Percentiles rank a stretch among this genome's conserved stretches.
These are phyloP conservation scores for Osmanthus fragrans DNA, from an alignment of 257 asterid species.

Conservation along the genomic window DNA sequence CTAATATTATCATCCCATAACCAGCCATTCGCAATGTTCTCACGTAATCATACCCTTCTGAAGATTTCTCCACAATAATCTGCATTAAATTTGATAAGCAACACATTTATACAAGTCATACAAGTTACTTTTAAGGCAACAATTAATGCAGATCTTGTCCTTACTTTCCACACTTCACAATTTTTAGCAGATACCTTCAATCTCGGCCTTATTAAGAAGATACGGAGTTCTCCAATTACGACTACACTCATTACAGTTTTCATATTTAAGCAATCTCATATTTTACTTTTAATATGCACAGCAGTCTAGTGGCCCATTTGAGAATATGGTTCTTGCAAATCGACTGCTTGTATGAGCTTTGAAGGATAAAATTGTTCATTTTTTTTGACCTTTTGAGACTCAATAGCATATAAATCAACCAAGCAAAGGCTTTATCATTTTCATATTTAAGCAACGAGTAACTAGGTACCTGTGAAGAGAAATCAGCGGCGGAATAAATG, in stretches of 20 bases:
- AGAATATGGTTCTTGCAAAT: not conserved
- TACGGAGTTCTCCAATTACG: not conserved
- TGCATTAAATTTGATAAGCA: conserved; percentile 5
- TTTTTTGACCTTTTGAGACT: not conserved
- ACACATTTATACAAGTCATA: not conserved
- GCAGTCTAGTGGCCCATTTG: not conserved
- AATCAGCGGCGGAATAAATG: conserved; percentile 79
- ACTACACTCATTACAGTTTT: not conserved
- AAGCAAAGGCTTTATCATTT: not conserved
- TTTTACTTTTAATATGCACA: not conserved
- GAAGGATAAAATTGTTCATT: not conserved
- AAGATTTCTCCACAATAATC: conserved; percentile 40
- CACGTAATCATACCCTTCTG: conserved; percentile 37
- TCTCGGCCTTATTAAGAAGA: not conserved
- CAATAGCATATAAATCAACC: not conserved
- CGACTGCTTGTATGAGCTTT: not conserved
- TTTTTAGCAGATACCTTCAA: not conserved
- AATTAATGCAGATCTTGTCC: not conserved
- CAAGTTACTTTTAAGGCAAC: not conserved
- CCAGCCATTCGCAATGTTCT: conserved; percentile 69
- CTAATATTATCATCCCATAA: conserved; percentile 47
- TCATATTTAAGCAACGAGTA: not conserved
- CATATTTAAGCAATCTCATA: not conserved
- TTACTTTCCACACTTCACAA: not conserved
- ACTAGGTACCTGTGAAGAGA: conserved; percentile 73